phyloP scores from a whole-genome alignment of 345 rosid genomes.

The Theobroma cacao region DNA sequence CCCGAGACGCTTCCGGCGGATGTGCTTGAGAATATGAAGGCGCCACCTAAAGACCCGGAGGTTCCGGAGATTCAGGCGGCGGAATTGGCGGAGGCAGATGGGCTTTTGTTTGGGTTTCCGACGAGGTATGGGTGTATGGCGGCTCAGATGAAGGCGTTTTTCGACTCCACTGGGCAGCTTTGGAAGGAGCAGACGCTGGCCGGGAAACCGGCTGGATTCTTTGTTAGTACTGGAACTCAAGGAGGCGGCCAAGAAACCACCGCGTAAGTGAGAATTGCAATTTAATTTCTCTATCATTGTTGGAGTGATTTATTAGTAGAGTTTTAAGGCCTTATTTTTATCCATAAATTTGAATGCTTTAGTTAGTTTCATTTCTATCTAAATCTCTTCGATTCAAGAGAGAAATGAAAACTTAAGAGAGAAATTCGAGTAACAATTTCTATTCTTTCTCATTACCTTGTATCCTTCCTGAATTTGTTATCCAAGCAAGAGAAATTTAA shows the following conservation, averaged over 20 bases:
- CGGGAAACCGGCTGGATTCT: conserved; percentile 86
- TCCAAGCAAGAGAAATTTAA: background rate
- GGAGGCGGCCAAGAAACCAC: conserved; percentile 95
- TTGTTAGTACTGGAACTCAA: conserved; percentile 78
- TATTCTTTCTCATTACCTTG: background rate
- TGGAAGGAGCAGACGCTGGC: conserved; percentile 76
- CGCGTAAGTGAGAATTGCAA: conserved; percentile 41
- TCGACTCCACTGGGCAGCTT: conserved; percentile 56
- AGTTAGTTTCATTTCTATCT: background rate
- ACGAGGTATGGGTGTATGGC: conserved; percentile 84
- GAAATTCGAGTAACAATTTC: background rate
- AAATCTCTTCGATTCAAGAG: background rate
- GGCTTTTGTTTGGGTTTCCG: conserved; percentile 69
- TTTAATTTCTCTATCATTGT: background rate
- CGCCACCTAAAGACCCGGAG: conserved; percentile 39
- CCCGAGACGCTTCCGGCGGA: conserved; percentile 62
- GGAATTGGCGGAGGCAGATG: conserved; percentile 60
- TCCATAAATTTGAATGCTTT: background rate
- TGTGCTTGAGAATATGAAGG: conserved; percentile 58
- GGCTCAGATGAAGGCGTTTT: conserved; percentile 79
- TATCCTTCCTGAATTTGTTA: background rate
- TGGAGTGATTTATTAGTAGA: background rate
- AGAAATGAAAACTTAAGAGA: background rate
- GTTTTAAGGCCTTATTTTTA: background rate
- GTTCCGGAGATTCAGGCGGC: conserved; percentile 52